Conservation (phyloP, 129 eudicot species). For the Flaveria linearis region DNA sequence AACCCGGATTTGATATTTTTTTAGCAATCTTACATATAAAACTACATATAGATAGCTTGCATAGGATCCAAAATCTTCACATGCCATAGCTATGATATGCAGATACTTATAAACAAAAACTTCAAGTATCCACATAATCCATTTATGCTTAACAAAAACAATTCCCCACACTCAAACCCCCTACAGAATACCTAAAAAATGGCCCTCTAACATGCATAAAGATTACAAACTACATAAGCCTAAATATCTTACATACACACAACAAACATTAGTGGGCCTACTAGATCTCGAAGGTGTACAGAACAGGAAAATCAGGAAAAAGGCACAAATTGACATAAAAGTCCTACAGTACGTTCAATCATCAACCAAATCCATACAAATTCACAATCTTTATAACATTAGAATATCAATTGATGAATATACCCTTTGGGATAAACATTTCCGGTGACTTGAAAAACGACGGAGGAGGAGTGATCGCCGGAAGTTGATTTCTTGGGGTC, state of each 20-base stretch:
- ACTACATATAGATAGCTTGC: background rate
- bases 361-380: background rate
- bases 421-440: slow-evolving; percentile 46
- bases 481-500: background rate
- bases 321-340: slow-evolving; percentile 1
- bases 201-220: background rate
- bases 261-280: background rate
- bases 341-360: background rate
- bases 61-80: background rate
- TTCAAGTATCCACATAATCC: background rate
- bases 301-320: background rate
- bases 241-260: background rate
- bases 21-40: background rate
- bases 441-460: slow-evolving; percentile 41
- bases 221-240: background rate
- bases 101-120: background rate
- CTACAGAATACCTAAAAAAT: background rate
- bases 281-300: background rate
- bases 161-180: background rate
- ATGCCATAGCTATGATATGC: background rate
- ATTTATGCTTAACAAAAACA: no score
- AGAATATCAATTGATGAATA: background rate
- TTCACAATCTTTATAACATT: background rate
- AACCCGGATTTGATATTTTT: no score
- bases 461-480: slow-evolving; percentile 19